These are phyloP conservation scores for Picea abies DNA, from an alignment of 83 land plant genomes.

Conservation along the genomic window DNA sequence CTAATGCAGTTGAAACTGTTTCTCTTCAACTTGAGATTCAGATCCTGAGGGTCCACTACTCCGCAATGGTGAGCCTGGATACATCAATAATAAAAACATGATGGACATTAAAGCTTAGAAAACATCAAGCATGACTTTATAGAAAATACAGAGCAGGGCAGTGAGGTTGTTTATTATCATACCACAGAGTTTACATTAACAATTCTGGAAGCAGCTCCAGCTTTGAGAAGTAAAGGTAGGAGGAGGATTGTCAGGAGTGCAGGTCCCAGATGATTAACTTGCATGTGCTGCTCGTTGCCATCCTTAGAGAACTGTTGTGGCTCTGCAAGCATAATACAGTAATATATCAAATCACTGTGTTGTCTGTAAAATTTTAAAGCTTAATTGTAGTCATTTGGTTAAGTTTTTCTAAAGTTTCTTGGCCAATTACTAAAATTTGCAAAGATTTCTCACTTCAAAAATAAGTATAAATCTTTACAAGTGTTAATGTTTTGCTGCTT, in stretches of 20 bases:
- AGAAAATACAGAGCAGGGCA: no score
- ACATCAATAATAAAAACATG: background rate
- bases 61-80: background rate
- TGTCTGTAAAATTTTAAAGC: no score
- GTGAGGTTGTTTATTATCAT: background rate
- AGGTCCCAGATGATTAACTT: constrained; percentile 76
- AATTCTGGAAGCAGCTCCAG: constrained; percentile 49
- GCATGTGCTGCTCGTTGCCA: constrained; percentile 62
- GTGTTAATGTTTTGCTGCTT: no score
- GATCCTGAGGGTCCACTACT: background rate
- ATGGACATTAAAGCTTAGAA: no score
- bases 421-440: no score
- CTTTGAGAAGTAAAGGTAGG: constrained; percentile 51
- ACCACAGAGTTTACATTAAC: constrained; percentile 65
- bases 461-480: no score
- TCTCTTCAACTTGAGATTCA: background rate
- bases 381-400: no score
- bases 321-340: constrained; percentile 20
- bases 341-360: no score
- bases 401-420: no score
- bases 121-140: no score
- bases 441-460: no score
- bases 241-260: constrained; percentile 62
- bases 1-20: background rate
- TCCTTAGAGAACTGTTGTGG: constrained; percentile 54